A percentile compares a stretch with the other conserved stretches of the same genome.
These are phyloP conservation scores for Leccinellum albellum DNA, from an alignment of 768 basidiomycete species.

Conservation along the genomic window DNA sequence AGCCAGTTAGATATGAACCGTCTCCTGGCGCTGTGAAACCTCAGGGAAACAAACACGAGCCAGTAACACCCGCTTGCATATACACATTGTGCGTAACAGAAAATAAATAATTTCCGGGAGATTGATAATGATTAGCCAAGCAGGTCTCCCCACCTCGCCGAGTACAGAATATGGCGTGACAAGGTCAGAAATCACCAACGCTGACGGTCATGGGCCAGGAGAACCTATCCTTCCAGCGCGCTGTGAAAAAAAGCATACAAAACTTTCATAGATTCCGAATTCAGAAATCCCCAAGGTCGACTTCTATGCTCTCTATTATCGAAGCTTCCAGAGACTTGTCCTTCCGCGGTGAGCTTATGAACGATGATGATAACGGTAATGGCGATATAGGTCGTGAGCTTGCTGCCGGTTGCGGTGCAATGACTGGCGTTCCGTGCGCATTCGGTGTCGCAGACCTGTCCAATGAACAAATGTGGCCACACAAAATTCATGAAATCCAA, in stretches of 20 bases:
- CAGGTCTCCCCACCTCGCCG: not conserved
- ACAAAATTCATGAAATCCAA: conserved; percentile 19
- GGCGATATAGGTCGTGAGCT: conserved; percentile 37
- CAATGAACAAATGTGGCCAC: conserved; percentile 7
- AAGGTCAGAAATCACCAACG: conserved; percentile 1
- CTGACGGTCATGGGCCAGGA: not conserved
- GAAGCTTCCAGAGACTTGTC: conserved; percentile 50
- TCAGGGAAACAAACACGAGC: not conserved
- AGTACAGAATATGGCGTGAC: not conserved
- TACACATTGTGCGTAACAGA: not conserved
- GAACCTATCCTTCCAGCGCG: not conserved
- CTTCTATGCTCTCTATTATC: conserved; percentile 63
- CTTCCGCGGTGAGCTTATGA: conserved; percentile 28
- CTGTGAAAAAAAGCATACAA: not conserved
- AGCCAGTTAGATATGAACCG: not conserved
- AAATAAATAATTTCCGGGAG: conserved; percentile 7
- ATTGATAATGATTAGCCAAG: conserved; percentile 5
- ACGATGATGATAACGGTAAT: conserved; percentile 22
- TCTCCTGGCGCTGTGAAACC: not conserved
- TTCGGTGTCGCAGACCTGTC: conserved; percentile 43
- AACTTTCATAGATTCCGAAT: conserved; percentile 3
- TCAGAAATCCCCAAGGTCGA: conserved; percentile 78
- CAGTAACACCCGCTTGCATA: not conserved
- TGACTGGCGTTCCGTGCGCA: conserved; percentile 43
- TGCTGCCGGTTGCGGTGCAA: conserved; percentile 27